Evolutionary conservation across 805 yeast species (phyloP).

Genomic region (Spencermartinsiella europaea): DNA sequence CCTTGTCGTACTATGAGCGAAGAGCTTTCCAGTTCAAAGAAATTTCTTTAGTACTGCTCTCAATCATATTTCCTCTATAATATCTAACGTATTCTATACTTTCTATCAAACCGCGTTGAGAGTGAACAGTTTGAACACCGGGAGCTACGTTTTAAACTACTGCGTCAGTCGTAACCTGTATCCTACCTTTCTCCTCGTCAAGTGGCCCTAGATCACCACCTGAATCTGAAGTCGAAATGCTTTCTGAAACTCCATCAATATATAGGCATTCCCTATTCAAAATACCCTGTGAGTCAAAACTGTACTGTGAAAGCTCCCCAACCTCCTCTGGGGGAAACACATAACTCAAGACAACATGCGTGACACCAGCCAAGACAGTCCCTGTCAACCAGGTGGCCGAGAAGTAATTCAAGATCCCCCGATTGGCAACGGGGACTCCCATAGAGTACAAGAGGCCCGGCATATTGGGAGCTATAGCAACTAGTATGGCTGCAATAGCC

Average conservation of each 20-base stretch:
- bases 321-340: conserved; percentile 2
- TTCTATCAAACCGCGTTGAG: too few species aligned
- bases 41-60: too few species aligned
- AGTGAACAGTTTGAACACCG: too few species aligned
- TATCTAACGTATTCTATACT: too few species aligned
- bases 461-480: conserved; percentile 13
- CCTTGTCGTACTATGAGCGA: too few species aligned
- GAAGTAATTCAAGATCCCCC: conserved; percentile 14
- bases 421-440: conserved; percentile 13
- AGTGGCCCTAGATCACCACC: neutral
- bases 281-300: conserved; percentile 1
- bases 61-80: too few species aligned
- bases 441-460: conserved; percentile 14
- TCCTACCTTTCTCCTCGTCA: neutral
- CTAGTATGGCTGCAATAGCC: conserved; percentile 34
- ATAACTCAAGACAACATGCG: conserved; percentile 7
- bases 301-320: neutral
- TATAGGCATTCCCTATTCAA: neutral
- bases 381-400: conserved; percentile 11
- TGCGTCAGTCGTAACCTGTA: neutral
- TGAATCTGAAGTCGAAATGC: neutral
- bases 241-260: neutral
- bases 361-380: conserved; percentile 7
- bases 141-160: too few species aligned
- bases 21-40: too few species aligned